Conservation (phyloP, 2,329 filamentous ascomycete species). For the Aspergillus luchuensis region DNA sequence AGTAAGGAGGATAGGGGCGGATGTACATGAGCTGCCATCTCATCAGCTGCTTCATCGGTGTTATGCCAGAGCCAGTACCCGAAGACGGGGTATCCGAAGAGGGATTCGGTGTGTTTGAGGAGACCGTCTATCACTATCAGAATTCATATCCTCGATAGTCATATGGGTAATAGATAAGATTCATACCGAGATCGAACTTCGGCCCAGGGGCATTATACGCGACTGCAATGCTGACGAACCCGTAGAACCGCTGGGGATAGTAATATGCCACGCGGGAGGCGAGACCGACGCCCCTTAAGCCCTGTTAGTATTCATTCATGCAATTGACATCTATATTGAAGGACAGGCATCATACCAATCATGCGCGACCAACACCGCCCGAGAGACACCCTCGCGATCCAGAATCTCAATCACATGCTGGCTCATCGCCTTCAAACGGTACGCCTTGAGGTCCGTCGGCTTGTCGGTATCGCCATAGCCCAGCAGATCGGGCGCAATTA, state of each 20-base stretch:
- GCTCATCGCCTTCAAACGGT: conserved; percentile 36
- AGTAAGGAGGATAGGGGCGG: too few relatives aligned
- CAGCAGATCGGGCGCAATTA: conserved; percentile 48
- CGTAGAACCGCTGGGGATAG: conserved; percentile 20
- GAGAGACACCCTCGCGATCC: conserved; percentile 24
- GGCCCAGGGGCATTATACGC: conserved; percentile 24
- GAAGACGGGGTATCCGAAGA: background rate
- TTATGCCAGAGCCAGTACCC: background rate
- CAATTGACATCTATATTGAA: too few relatives aligned
- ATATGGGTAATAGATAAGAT: conserved; percentile 19
- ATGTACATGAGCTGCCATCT: conserved; percentile 7
- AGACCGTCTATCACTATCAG: background rate
- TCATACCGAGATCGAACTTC: conserved; percentile 23
- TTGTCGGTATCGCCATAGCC: conserved; percentile 42
- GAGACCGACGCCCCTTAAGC: conserved; percentile 21
- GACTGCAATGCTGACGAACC: conserved; percentile 22
- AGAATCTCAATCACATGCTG: conserved; percentile 39
- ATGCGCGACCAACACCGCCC: conserved; percentile 29
- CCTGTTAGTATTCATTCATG: too few relatives aligned
- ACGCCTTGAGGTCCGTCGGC: conserved; percentile 29
- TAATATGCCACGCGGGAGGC: conserved; percentile 31
- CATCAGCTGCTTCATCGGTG: conserved; percentile 15
- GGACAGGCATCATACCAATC: conserved; percentile 12
- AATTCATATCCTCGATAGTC: background rate
- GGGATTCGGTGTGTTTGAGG: background rate